A percentile compares a stretch with the other conserved stretches of the same genome.
Evolutionary conservation across 2,329 filamentous ascomycete species (phyloP).

Genomic region (Colletotrichum filicis): DNA sequence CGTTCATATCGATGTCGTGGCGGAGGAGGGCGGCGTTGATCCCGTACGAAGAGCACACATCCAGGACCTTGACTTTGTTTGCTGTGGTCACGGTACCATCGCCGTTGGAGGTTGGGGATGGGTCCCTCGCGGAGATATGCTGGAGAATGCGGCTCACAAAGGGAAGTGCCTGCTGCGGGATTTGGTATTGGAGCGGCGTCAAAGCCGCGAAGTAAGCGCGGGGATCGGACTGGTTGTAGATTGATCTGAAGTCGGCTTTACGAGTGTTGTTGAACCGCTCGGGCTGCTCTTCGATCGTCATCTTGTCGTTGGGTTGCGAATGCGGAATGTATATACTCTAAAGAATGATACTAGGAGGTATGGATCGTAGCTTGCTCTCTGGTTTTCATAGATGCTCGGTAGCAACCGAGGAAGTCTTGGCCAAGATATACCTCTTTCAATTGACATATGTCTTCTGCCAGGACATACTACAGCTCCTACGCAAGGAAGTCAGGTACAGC

Average conservation of each 20-base stretch:
- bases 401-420: too few relatives aligned
- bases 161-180: conserved; percentile 21
- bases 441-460: too few relatives aligned
- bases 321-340: not conserved
- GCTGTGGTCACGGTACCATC: not conserved
- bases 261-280: conserved; percentile 6
- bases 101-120: not conserved
- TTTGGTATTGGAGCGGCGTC: conserved; percentile 10
- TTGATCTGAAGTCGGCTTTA: conserved; percentile 25
- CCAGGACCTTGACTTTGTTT: not conserved
- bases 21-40: conserved; percentile 25
- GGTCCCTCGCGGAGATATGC: not conserved
- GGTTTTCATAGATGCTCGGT: not conserved
- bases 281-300: conserved; percentile 12
- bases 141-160: conserved; percentile 1
- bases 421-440: not conserved
- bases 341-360: not conserved
- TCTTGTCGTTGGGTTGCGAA: not conserved
- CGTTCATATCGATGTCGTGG: not conserved
- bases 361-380: not conserved
- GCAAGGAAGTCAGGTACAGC: not conserved
- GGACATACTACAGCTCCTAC: too few relatives aligned
- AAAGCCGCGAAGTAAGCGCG: conserved; percentile 17
- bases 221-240: conserved; percentile 22
- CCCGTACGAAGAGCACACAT: conserved; percentile 22